Percentiles rank a stretch among this genome's conserved stretches.
These are phyloP conservation scores for Phoma herbarum DNA, from an alignment of 2,329 filamentous ascomycete genomes.

Conservation along the genomic window DNA sequence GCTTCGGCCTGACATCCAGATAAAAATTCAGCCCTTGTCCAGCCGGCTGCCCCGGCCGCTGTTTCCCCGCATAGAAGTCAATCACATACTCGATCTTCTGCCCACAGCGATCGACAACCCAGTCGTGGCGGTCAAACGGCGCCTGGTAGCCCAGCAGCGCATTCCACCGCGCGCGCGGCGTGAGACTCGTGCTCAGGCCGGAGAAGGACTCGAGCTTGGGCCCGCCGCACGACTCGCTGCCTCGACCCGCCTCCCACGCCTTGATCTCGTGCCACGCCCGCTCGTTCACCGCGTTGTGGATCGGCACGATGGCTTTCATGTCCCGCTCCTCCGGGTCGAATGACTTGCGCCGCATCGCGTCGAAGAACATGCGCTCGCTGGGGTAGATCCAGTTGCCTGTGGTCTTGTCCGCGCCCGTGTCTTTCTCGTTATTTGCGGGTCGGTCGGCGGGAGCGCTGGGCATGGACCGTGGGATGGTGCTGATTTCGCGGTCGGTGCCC, in stretches of 20 bases:
- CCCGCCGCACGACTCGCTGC: conserved; percentile 72
- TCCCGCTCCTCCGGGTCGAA: conserved; percentile 75
- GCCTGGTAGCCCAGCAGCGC: conserved; percentile 85
- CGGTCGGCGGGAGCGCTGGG: conserved; percentile 41
- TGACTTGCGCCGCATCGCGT: conserved; percentile 92
- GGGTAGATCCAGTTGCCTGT: conserved; percentile 97
- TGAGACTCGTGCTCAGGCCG: conserved; percentile 71
- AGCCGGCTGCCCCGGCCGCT: conserved; percentile 49
- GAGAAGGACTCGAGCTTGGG: conserved; percentile 85
- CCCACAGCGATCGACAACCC: conserved; percentile 93
- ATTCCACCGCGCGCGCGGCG: conserved; percentile 84
- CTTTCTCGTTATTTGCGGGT: conserved; percentile 78
- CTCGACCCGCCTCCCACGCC: conserved; percentile 78
- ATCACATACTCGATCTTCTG: conserved; percentile 92
- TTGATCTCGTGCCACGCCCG: conserved; percentile 92
- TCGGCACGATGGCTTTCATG: conserved; percentile 92
- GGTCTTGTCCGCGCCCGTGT: conserved; percentile 68
- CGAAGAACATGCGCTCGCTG: conserved; percentile 96
- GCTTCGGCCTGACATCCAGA: conserved; percentile 70
- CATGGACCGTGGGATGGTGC: conserved; percentile 48
- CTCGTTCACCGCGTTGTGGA: conserved; percentile 99
- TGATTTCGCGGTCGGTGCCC: conserved; percentile 57
- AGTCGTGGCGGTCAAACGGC: conserved; percentile 96
- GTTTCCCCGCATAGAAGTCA: conserved; percentile 89
- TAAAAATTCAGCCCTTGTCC: conserved; percentile 67